Percentiles rank a stretch among this genome's conserved stretches.
Evolutionary conservation across 177 flowering plant species (phyloP).

Genomic region (Vitis hybrid): DNA sequence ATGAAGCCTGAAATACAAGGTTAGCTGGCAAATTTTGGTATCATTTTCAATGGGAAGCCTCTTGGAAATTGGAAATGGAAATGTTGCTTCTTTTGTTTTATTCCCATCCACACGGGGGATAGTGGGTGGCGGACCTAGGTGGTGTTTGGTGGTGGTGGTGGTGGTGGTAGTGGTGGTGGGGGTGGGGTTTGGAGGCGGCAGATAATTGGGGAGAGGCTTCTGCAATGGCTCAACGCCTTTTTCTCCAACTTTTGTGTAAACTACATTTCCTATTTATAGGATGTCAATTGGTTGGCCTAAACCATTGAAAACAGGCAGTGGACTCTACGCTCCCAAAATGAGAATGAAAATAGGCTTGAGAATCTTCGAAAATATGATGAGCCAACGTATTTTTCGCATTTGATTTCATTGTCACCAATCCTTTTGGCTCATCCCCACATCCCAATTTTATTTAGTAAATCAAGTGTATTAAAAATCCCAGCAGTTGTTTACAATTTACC

Average conservation of each 20-base stretch:
- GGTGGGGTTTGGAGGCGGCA: conserved; percentile 6
- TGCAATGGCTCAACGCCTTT: conserved; percentile 19
- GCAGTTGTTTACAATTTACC: too few species aligned
- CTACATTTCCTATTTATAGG: conserved; percentile 12
- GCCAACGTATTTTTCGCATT: not conserved
- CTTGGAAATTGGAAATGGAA: too few species aligned
- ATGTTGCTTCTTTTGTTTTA: not conserved
- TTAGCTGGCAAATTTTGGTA: not conserved
- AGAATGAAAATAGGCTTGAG: not conserved
- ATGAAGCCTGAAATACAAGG: too few species aligned
- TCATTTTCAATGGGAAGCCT: not conserved
- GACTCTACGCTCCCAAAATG: not conserved
- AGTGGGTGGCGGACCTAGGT: too few species aligned
- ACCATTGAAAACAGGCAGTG: not conserved
- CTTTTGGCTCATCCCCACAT: too few species aligned
- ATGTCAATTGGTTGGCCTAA: conserved; percentile 12
- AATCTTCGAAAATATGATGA: not conserved
- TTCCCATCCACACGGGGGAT: not conserved
- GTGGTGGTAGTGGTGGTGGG: conserved; percentile 9
- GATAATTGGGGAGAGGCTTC: not conserved
- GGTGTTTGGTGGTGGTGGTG: not conserved
- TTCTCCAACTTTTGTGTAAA: conserved; percentile 12
- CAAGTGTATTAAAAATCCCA: too few species aligned
- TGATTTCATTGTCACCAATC: too few species aligned
- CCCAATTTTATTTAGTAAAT: too few species aligned